Conservation (phyloP, 2,329 filamentous ascomycete species). For the Colletotrichum lentis region DNA sequence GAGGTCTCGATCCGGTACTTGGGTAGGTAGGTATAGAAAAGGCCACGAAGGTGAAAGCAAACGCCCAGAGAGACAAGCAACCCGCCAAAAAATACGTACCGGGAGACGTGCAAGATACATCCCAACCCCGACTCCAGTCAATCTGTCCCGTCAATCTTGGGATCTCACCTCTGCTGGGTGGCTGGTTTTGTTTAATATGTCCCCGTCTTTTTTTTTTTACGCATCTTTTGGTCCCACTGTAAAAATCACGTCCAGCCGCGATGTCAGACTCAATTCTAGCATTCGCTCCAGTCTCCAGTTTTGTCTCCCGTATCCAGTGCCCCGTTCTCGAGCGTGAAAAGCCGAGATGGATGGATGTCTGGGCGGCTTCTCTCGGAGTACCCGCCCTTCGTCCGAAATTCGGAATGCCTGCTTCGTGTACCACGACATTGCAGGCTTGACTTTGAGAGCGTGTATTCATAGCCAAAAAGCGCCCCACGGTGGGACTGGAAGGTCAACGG, state of each 20-base stretch:
- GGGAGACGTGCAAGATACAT: constrained; percentile 9
- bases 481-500: constrained; percentile 27
- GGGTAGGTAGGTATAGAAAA: background rate
- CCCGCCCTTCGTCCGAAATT: constrained; percentile 33
- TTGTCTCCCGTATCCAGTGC: constrained; percentile 26
- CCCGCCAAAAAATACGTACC: constrained; percentile 18
- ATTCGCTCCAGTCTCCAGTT: constrained; percentile 20
- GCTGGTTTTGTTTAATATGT: background rate
- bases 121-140: constrained; percentile 28
- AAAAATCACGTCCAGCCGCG: constrained; percentile 31
- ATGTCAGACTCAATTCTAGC: background rate
- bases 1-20: constrained; percentile 5
- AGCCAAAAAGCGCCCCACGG: constrained; percentile 33
- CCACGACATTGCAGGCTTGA: constrained; percentile 3
- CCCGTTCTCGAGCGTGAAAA: constrained; percentile 35
- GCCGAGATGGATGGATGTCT: constrained; percentile 30
- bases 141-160: constrained; percentile 33
- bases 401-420: constrained; percentile 18
- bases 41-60: constrained; percentile 22
- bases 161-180: constrained; percentile 15
- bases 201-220: constrained; percentile 28
- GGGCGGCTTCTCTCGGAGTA: constrained; percentile 35
- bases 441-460: background rate
- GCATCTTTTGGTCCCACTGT: constrained; percentile 25
- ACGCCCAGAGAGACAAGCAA: constrained; percentile 15